Evolutionary conservation across 2,329 filamentous ascomycete species (phyloP), one percentile per base, ranked within the genome.

Genomic region (Cladosporium colombiae): DNA sequence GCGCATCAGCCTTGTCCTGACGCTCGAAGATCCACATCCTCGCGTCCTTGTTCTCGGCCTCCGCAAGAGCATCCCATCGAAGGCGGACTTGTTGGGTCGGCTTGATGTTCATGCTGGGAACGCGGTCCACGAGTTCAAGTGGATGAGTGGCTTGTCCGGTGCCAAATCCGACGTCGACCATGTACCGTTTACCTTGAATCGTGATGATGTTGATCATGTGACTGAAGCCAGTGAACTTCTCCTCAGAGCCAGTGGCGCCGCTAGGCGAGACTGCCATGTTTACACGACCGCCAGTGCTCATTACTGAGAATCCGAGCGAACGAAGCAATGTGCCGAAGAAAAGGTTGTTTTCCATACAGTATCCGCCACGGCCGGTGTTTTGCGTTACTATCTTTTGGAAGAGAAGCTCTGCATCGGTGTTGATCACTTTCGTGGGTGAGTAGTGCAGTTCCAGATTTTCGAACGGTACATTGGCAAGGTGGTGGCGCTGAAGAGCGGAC

Each of bases 161-260:
- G 55, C 89, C 89, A 71, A 91, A 91, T 2, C 83, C 86, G 18
- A 89, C 86, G 72, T 91, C 89, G 11, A 87, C 77, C 72, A 85
- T 77, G 75, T 84, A 88, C 62, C 80, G 78, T 46, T 78, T 79
- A 6, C 80, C 77, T 31, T 63, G 49, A 37, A 91, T 68, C 1
- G 72, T 78, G n/a, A 82, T 75, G 23, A 82, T 72, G 64, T 80
- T 81, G 46, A 80, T 69, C 74, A 80, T 79, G 67, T 82, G 81
- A 23, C 71, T 71, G 71, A 77, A 78, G n/a, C 68, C 70, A 16
- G 65, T 67, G 55, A 59, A 71, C 11, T 31, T 37, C 4, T 50
- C 37, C 8, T 31, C 23, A 0, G 21, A 25, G 3, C 63, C 64
- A 21, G 65, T 70, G 31, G 44, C 50, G 23, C 50, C 50, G 18